These are phyloP conservation scores for Candida cerambycidarum DNA, from an alignment of 805 yeast genomes.

Conservation along the genomic window DNA sequence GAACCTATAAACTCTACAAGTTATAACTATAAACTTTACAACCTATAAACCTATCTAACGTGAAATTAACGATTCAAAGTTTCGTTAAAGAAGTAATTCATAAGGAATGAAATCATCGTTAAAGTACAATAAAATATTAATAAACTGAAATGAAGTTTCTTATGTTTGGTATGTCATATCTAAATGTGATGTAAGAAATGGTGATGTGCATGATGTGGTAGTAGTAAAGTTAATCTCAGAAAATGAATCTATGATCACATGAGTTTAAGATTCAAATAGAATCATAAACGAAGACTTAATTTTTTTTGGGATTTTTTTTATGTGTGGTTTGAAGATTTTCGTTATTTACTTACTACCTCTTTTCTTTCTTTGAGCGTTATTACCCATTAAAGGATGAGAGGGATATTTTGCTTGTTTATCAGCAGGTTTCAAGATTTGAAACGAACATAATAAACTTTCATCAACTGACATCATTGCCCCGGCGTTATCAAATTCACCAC, in stretches of 20 bases:
- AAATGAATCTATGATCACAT: constrained; percentile 2
- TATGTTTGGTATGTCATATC: constrained; percentile 6
- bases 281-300: constrained; percentile 1
- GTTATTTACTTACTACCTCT: constrained; percentile 44
- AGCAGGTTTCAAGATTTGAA: constrained; percentile 96
- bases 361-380: constrained; percentile 56
- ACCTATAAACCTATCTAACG: neutral
- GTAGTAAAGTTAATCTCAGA: no score
- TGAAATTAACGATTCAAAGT: neutral
- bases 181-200: neutral
- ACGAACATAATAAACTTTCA: constrained; percentile 92
- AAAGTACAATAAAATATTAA: constrained; percentile 10
- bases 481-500: constrained; percentile 98
- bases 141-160: constrained; percentile 9
- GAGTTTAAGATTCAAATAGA: constrained; percentile 1
- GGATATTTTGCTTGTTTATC: constrained; percentile 82
- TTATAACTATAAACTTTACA: constrained; percentile 5
- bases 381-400: constrained; percentile 33
- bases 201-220: neutral
- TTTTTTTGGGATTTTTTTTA: neutral
- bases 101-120: constrained; percentile 10
- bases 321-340: neutral
- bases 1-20: constrained; percentile 3
- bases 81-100: constrained; percentile 3
- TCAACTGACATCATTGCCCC: constrained; percentile 99